A percentile compares a stretch with the other conserved stretches of the same genome.
These are phyloP conservation scores for Nakazawaea sp. DNA, from an alignment of 805 yeast species.

Conservation along the genomic window DNA sequence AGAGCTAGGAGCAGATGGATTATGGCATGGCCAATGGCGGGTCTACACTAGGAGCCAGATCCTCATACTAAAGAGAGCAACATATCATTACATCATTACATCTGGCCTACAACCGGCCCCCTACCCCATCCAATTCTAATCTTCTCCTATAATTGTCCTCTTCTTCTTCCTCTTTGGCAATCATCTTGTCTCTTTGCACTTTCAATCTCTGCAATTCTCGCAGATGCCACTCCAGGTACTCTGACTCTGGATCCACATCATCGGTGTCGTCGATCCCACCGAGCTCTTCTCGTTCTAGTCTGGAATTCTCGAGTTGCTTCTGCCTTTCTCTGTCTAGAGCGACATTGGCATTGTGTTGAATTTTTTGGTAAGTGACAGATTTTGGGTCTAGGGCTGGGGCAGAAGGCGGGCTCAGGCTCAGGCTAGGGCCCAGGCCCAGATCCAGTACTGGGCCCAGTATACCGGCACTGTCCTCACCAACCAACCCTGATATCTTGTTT, in stretches of 20 bases:
- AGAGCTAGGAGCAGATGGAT: no score
- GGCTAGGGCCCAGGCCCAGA: no score
- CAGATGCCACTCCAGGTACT: constrained; percentile 26
- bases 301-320: constrained; percentile 14
- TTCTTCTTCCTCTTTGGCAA: constrained; percentile 18
- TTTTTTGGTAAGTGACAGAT: constrained; percentile 16
- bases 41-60: no score
- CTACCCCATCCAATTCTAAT: background rate
- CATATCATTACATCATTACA: no score
- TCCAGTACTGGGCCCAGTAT: no score
- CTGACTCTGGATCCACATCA: constrained; percentile 44
- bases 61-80: no score
- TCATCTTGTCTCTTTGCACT: constrained; percentile 20
- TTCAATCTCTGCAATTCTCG: constrained; percentile 25
- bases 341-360: constrained; percentile 20
- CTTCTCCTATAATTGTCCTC: constrained; percentile 15
- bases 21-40: no score
- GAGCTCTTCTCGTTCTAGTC: constrained; percentile 17
- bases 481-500: no score
- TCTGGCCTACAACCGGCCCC: no score
- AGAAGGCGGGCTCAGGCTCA: no score
- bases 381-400: background rate
- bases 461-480: no score
- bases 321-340: constrained; percentile 17
- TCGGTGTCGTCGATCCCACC: constrained; percentile 52